A percentile compares a stretch with the other conserved stretches of the same genome.
phyloP scores from a whole-genome alignment of 192 early-diverging fungal species.

The Nowakowskiella sp. region DNA sequence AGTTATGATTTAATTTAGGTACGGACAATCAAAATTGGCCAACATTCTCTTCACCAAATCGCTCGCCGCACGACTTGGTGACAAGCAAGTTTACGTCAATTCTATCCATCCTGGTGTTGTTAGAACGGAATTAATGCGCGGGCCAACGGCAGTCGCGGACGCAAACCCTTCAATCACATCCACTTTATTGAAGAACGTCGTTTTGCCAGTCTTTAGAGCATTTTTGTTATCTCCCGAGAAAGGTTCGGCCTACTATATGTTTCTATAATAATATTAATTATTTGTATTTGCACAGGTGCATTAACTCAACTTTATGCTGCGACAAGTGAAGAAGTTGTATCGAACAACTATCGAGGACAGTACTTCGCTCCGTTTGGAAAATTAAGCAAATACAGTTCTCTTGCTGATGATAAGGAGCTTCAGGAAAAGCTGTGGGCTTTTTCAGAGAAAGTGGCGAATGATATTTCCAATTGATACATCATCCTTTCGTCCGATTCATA shows the following conservation, averaged over 20 bases:
- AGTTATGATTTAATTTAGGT: constrained; percentile 11
- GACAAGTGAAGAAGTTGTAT: neutral
- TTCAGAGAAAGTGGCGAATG: neutral
- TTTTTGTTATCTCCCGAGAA: no score
- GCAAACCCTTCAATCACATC: no score
- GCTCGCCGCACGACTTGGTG: no score
- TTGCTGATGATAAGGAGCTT: neutral
- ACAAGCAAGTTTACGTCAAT: constrained; percentile 18
- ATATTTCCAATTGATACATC: no score
- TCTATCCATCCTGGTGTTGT: constrained; percentile 32
- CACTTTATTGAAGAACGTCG: no score
- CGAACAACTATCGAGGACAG: neutral
- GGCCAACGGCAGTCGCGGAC: no score
- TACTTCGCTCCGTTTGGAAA: neutral
- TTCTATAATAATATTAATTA: no score
- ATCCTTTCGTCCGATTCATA: no score
- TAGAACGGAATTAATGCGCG: constrained; percentile 13
- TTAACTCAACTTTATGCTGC: neutral
- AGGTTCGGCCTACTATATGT: no score
- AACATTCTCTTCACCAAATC: constrained; percentile 29
- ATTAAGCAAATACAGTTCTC: neutral
- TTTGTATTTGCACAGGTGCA: no score
- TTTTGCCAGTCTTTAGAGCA: no score
- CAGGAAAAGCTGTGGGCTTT: neutral
- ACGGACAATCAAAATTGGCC: constrained; percentile 32